phyloP scores from a whole-genome alignment of 805 yeast species.

The Saccharomycopsis sp. region DNA sequence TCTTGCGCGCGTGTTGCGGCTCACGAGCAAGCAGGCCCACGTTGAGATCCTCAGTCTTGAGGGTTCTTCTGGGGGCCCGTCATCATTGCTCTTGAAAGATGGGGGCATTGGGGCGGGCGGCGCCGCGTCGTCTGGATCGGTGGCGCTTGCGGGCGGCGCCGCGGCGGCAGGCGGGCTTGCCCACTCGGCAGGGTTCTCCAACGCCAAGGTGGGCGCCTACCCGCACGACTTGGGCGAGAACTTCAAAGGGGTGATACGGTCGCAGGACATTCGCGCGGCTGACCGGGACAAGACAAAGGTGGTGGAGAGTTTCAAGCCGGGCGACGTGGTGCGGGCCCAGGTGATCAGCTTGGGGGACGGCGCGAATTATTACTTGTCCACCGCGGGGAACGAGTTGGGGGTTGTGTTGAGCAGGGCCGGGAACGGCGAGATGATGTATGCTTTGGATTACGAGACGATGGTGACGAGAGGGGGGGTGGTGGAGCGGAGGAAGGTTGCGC shows the following conservation, averaged over 20 bases:
- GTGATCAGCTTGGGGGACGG: constrained; percentile 90
- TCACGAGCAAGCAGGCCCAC: constrained; percentile 60
- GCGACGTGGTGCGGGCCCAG: constrained; percentile 81
- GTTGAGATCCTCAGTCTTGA: constrained; percentile 72
- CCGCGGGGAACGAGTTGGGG: constrained; percentile 87
- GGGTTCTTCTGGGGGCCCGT: constrained; percentile 35
- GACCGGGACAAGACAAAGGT: constrained; percentile 83
- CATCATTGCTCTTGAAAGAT: constrained; percentile 24
- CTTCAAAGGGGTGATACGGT: constrained; percentile 75
- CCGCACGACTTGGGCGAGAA: constrained; percentile 77
- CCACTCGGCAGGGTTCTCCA: constrained; percentile 34
- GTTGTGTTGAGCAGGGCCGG: constrained; percentile 79
- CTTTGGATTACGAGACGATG: constrained; percentile 96
- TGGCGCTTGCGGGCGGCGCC: background rate
- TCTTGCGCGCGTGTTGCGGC: constrained; percentile 60
- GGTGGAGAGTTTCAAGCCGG: constrained; percentile 75
- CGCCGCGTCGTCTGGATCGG: constrained; percentile 2
- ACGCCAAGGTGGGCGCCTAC: constrained; percentile 35
- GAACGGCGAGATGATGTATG: constrained; percentile 73
- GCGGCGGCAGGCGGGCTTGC: background rate
- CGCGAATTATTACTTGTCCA: constrained; percentile 75
- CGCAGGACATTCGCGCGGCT: constrained; percentile 84
- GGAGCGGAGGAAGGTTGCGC: constrained; percentile 86
- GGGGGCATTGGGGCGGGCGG: constrained; percentile 49
- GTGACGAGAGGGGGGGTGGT: constrained; percentile 60